These are phyloP conservation scores for Hypoxylon sp. DNA, from an alignment of 2,329 filamentous ascomycete genomes.

Conservation along the genomic window DNA sequence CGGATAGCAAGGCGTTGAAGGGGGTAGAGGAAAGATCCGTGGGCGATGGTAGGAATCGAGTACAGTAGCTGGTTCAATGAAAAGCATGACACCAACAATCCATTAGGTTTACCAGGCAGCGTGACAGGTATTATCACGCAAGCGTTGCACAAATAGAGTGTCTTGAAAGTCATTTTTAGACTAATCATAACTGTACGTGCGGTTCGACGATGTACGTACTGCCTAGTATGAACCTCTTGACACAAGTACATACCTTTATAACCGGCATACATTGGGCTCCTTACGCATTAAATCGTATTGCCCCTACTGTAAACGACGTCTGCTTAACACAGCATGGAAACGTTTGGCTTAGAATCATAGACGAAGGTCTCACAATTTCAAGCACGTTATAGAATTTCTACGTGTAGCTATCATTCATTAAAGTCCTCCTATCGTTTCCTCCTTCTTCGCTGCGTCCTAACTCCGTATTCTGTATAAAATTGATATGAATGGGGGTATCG, in stretches of 20 bases:
- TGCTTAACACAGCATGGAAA: neutral
- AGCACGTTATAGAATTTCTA: constrained; percentile 20
- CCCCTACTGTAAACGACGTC: neutral
- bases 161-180: constrained; percentile 15
- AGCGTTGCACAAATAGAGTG: constrained; percentile 32
- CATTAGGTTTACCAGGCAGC: constrained; percentile 14
- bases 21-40: constrained; percentile 11
- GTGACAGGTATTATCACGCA: constrained; percentile 25
- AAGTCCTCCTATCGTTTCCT: constrained; percentile 17
- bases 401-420: constrained; percentile 26
- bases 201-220: constrained; percentile 4
- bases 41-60: constrained; percentile 11
- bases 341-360: neutral
- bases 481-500: constrained; percentile 39
- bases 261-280: neutral
- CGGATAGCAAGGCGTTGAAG: constrained; percentile 42
- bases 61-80: constrained; percentile 21
- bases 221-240: neutral
- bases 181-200: neutral
- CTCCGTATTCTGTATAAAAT: constrained; percentile 30
- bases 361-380: constrained; percentile 20
- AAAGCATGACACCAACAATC: constrained; percentile 8
- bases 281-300: neutral
- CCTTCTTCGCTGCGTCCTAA: constrained; percentile 20
- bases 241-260: neutral